Percentiles rank a stretch among this genome's conserved stretches.
Evolutionary conservation across 2,329 filamentous ascomycete species (phyloP).

Genomic region (Cryphonectria parasitica): DNA sequence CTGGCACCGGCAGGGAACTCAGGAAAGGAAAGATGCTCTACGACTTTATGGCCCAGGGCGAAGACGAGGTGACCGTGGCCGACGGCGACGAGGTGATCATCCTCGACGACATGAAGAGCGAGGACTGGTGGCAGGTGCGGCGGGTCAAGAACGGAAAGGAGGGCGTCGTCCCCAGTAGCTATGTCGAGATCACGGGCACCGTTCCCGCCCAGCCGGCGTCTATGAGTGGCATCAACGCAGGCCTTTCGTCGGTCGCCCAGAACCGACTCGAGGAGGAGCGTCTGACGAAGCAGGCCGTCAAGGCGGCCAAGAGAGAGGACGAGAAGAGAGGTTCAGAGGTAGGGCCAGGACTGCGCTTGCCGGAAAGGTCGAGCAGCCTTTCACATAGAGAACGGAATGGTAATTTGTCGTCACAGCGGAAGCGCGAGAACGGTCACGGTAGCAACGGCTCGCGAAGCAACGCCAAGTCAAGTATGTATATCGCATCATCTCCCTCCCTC

Average conservation of each 20-base stretch:
- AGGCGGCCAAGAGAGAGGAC: slow-evolving; percentile 60
- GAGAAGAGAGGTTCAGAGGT: slow-evolving; percentile 66
- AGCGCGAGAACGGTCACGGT: slow-evolving; percentile 67
- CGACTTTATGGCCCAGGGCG: slow-evolving; percentile 94
- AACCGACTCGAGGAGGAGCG: slow-evolving; percentile 80
- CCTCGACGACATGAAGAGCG: slow-evolving; percentile 86
- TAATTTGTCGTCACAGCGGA: slow-evolving; percentile 71
- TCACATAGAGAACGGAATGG: slow-evolving; percentile 67
- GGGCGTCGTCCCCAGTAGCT: slow-evolving; percentile 95
- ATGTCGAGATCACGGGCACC: slow-evolving; percentile 83
- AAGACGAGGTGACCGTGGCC: slow-evolving; percentile 92
- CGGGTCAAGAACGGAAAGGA: slow-evolving; percentile 90
- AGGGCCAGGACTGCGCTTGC: slow-evolving; percentile 76
- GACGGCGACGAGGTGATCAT: slow-evolving; percentile 90
- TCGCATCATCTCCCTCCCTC: not conserved
- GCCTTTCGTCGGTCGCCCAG: slow-evolving; percentile 73
- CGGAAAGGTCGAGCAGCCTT: slow-evolving; percentile 80
- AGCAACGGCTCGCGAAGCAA: slow-evolving; percentile 56
- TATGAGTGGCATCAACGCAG: slow-evolving; percentile 54
- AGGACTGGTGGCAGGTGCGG: slow-evolving; percentile 98
- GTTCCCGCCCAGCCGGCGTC: slow-evolving; percentile 54
- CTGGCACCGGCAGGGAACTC: slow-evolving; percentile 66
- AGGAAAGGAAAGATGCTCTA: slow-evolving; percentile 87
- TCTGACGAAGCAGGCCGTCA: slow-evolving; percentile 78
- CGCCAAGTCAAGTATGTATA: slow-evolving; percentile 74